Base-by-base conservation (phyloP, 2,329 filamentous ascomycete species). In the Bipolaris gigantea region DNA sequence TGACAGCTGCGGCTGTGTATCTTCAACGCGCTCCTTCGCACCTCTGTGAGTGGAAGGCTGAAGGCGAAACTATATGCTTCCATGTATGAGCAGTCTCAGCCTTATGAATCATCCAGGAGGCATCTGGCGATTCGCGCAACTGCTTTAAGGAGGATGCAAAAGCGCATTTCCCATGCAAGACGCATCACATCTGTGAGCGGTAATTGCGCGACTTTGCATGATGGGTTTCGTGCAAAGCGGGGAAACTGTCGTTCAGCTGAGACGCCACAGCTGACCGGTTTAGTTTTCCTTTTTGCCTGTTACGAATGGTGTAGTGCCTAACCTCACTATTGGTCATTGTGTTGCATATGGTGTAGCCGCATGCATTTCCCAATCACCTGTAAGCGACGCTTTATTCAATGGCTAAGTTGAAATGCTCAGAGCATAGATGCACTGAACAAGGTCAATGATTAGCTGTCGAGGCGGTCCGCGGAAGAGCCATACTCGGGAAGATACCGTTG, bases 261-360 rank as follows among this genome's bases (percentile, higher is more conserved):
- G 15, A 47, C n/a, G 19, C 18, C 15, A 25, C n/a, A 32, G 48
- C 23, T 45, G 51, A 49, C 23, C 6, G 16, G 21, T 23, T 13
- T 15, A 21, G 34, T 39, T 46, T 49, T 40, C 44, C 38, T 43
- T 57, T 48, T 45, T 46, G 51, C 51, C 43, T 55, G 25, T 30
- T 45, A 13, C 16, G 8, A n/a, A 23, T 38, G 44, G 40, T 51
- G 23, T 25, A 32, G 34, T 21, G 32, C 48, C 25, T 30, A 7
- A 4, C 35, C 10, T 16, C 19, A 11, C 18, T 25, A 48, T 57
- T 16, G 7, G 13, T 45, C 30, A 21, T 9, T 11, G 18, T 44
- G 19, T 6, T n/a, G 35, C 19, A 45, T 3, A 23, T 34, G 11
- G 21, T 34, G n/a, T n/a, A 34, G 25, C 16, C 13, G 6, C 42